Conservation (phyloP, 1,139 yeast genomes). For the Candida sojae region DNA sequence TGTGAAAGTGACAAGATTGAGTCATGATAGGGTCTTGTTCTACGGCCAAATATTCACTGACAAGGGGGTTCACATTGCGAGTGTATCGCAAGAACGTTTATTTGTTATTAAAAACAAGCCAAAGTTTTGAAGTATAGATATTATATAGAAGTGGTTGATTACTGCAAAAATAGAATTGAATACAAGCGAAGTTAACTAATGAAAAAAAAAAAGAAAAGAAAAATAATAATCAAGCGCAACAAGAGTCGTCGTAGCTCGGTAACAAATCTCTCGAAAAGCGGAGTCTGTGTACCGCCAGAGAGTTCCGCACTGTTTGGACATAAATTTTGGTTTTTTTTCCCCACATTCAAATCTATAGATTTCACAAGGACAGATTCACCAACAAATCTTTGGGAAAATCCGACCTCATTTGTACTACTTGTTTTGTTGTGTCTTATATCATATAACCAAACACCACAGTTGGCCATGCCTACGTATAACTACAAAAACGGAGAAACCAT, state of each 20-base stretch:
- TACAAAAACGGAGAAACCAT: constrained; percentile 13
- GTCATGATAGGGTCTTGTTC: constrained; percentile 42
- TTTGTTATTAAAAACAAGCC: constrained; percentile 24
- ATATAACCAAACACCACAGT: background rate
- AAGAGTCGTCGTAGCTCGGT: background rate
- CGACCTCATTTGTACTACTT: too few species aligned
- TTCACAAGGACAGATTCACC: too few species aligned
- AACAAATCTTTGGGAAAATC: too few species aligned
- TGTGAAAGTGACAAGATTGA: constrained; percentile 35
- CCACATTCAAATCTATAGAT: background rate
- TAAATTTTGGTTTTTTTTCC: background rate
- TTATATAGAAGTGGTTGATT: background rate
- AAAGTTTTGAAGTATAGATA: background rate
- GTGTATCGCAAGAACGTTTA: constrained; percentile 46
- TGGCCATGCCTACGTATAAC: constrained; percentile 9
- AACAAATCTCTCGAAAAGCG: background rate
- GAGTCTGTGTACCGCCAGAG: background rate
- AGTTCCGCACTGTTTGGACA: too few species aligned
- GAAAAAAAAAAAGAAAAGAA: background rate
- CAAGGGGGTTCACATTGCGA: constrained; percentile 38
- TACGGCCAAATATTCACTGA: constrained; percentile 36
- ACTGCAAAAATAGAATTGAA: background rate
- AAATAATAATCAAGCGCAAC: too few species aligned
- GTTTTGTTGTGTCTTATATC: too few species aligned
- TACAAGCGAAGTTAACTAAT: too few species aligned